These are phyloP conservation scores for Aurantiochytrium sp. DNA, from an alignment of 108 stramenopile genomes.

Conservation along the genomic window DNA sequence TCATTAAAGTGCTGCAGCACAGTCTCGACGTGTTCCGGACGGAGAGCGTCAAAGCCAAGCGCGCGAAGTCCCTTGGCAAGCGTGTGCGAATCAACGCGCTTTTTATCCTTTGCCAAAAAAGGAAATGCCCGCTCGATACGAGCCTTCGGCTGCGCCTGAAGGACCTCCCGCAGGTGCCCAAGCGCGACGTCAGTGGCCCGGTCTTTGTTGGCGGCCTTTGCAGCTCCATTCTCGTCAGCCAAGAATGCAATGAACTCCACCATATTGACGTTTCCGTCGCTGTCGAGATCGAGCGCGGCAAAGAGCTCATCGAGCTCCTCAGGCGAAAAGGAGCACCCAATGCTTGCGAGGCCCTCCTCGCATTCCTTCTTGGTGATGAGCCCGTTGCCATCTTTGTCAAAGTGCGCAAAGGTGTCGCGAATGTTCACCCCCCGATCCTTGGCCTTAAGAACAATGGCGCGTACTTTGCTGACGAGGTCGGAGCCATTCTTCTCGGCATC, in stretches of 20 bases:
- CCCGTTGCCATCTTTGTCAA: conserved; percentile 47
- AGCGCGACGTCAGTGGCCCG: too few species aligned
- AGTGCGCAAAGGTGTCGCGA: conserved; percentile 46
- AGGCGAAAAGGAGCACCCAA: conserved; percentile 31
- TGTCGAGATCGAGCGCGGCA: conserved; percentile 35
- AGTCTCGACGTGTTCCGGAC: not conserved
- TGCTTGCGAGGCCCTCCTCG: conserved; percentile 37
- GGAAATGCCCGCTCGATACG: too few species aligned
- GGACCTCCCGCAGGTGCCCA: too few species aligned
- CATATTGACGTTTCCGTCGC: conserved; percentile 42
- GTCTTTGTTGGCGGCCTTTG: not conserved
- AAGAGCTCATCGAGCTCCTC: conserved; percentile 27
- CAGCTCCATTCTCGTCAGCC: not conserved
- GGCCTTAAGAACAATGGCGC: conserved; percentile 35
- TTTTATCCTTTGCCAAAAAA: too few species aligned
- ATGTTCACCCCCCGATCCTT: conserved; percentile 36
- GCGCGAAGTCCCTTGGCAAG: too few species aligned
- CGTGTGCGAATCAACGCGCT: too few species aligned
- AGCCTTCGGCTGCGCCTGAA: too few species aligned
- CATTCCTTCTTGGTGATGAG: conserved; percentile 43
- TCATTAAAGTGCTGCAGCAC: not conserved
- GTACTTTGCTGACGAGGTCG: conserved; percentile 37
- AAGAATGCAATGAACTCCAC: conserved; percentile 49
- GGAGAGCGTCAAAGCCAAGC: too few species aligned
- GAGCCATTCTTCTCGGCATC: too few species aligned